Base-by-base conservation (phyloP, 768 basidiomycete genomes). In the Tulasnella sp. region DNA sequence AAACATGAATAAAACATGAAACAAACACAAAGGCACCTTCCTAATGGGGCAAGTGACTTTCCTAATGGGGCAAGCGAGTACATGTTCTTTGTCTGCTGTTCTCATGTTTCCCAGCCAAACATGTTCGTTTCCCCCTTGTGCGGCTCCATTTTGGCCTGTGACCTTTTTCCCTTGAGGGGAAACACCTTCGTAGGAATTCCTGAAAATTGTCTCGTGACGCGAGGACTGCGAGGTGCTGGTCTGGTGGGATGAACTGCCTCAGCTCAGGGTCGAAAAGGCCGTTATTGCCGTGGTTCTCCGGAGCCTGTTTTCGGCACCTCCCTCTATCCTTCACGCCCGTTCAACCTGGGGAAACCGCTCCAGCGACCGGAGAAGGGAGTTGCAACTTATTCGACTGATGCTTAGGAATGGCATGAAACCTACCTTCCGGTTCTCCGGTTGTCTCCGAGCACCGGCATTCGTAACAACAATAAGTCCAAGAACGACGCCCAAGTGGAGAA, bases 391-490 rank as follows among this genome's bases (percentile, higher is more conserved):
- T 31, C 14, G 9, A 27, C 34, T 68, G 27, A 68, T 68, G 62
- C n/a, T 68, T 27, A 68, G 62, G 62, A 68, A 68, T 68, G 62
- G 62, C 34, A 68, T 68, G 34, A 68, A 68, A 68, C 31, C 62
- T 18, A n/a, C 62, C 7, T 68, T 68, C 62, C 62, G 62, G 31
- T 68, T 68, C 34, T 68, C 62, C 34, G 62, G 62, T n/a, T 68
- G 62, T 68, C 62, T 68, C 62, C 62, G 62, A 68, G 1, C 62
- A 6, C 14, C 62, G 14, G 1, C 62, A 34, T 31, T 21, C 7
- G 62, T 14, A n/a, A 62, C 58, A 16, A 34, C 62, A 34, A 34
- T 12, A 68, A 68, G 62, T 12, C 27, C n/a, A n/a, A 68, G n/a
- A 68, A 3, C 62, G 34, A 68, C 62, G 14, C 62, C 62, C n/a